Base-by-base conservation (phyloP, 345 rosid species). In the Iberis pinnata region DNA sequence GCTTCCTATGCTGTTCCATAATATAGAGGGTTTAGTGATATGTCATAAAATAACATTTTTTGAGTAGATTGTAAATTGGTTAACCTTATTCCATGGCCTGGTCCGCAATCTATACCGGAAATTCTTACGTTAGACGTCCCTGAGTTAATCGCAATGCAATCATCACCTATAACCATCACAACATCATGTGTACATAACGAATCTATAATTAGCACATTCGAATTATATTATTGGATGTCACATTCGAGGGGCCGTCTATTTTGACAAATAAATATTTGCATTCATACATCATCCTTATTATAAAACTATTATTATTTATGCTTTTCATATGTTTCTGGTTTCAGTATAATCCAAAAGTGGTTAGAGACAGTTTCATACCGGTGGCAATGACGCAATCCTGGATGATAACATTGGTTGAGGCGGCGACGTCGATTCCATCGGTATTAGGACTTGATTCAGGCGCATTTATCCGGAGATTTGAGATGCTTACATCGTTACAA, bases 1-100 rank as follows among this genome's bases (percentile, higher is more conserved):
- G 63, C 90, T 80, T 47, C 88, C 85, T 41, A 83, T 61, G 53
- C 92, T 80, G 50, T 24, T 24, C 24, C 6, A 14, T 37, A 12
- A 12, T 10, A 25, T 15, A 46, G 4, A 22, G 3, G 25, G 25
- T 22, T 22, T 22, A 22, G n/a, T n/a, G 25, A 22, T 22, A 22
- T 24, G 6, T 6, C 19, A 29, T 29, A 17, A n/a, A 18, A 1
- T 16, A 49, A 52, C n/a, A 18, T 49, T 43, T 7, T 40, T 4
- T 41, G 17, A 11, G 42, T 31, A 11, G 33, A 12, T 15, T 9
- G 27, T 50, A 2, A 0, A 24, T 22, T 22, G n/a, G 18, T 43
- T 42, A 51, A 72, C 77, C 73, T 65, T 39, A 74, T 71, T 27
- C 78, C 79, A 50, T 76, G 79, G 8, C 72, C 77, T 12, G 74